phyloP scores from a whole-genome alignment of 2,329 filamentous ascomycete genomes.

The Karstenula rhodostoma region DNA sequence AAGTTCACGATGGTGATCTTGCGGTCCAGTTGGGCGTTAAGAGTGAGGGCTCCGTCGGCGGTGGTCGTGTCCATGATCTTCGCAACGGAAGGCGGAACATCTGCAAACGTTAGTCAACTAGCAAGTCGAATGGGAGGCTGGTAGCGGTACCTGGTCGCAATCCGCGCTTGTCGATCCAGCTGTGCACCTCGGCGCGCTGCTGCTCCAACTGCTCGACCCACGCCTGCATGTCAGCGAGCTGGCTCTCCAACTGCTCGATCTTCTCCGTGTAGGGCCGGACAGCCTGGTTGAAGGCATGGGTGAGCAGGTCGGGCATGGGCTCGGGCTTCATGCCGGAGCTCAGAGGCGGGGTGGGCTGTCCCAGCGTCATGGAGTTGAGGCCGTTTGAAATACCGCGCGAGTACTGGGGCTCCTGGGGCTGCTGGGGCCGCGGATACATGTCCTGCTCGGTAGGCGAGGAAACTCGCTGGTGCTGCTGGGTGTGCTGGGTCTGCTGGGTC shows the following conservation, averaged over 20 bases:
- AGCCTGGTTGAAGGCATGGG: conserved; percentile 62
- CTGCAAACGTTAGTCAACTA: conserved; percentile 36
- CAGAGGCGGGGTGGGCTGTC: conserved; percentile 35
- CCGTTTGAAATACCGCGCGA: conserved; percentile 27
- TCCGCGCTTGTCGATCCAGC: conserved; percentile 65
- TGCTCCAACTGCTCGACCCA: conserved; percentile 61
- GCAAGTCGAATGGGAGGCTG: background rate
- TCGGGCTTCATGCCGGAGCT: conserved; percentile 42
- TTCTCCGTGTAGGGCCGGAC: conserved; percentile 61
- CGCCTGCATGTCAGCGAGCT: conserved; percentile 59
- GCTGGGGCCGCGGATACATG: conserved; percentile 56
- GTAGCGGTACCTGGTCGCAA: conserved; percentile 58
- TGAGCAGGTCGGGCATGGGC: conserved; percentile 60
- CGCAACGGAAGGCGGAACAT: conserved; percentile 61
- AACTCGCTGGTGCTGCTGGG: conserved; percentile 39
- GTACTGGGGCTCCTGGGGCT: conserved; percentile 49
- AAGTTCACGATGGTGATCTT: conserved; percentile 67
- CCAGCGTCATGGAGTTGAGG: conserved; percentile 29
- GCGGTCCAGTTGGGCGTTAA: conserved; percentile 65
- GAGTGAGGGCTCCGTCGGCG: conserved; percentile 58
- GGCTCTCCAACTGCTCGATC: conserved; percentile 60
- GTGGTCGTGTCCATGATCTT: conserved; percentile 61
- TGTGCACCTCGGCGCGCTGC: conserved; percentile 61
- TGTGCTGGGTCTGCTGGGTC: too few relatives aligned
- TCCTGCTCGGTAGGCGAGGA: conserved; percentile 39